Evolutionary conservation across 148 eudicot species (phyloP).

Genomic region (Oxyria digyna): DNA sequence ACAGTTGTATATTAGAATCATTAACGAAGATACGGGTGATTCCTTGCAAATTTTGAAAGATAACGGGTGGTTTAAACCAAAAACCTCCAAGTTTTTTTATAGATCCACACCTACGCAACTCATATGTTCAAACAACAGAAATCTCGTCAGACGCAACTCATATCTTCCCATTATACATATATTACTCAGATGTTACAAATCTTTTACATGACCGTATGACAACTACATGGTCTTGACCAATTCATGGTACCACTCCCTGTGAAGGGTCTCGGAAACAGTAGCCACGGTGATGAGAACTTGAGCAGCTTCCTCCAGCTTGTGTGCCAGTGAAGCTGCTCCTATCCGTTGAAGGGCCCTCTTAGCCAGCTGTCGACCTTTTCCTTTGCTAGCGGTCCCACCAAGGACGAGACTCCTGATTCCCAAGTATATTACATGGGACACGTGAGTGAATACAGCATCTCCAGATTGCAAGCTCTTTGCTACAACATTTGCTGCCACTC

Average conservation of each 20-base stretch:
- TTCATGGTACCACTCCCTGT: conserved; percentile 41
- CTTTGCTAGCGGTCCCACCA: conserved; percentile 33
- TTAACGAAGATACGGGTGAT: too few species aligned
- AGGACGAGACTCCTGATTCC: conserved; percentile 33
- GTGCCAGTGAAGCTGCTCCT: conserved; percentile 30
- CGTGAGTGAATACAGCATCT: conserved; percentile 28
- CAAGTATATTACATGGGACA: conserved; percentile 31
- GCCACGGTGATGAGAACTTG: conserved; percentile 34
- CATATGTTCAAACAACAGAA: too few species aligned
- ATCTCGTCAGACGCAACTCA: too few species aligned
- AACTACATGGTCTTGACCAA: conserved; percentile 24
- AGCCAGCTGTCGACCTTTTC: conserved; percentile 31
- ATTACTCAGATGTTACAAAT: too few species aligned
- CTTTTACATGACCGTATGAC: too few species aligned
- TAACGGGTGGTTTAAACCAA: too few species aligned
- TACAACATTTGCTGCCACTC: conserved; percentile 35
- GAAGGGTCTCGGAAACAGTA: conserved; percentile 27
- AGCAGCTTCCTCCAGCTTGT: conserved; percentile 28
- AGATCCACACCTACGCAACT: too few species aligned
- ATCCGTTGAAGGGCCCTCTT: conserved; percentile 33
- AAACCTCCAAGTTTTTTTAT: too few species aligned
- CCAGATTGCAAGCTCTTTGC: conserved; percentile 46
- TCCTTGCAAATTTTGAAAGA: too few species aligned
- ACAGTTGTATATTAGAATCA: too few species aligned
- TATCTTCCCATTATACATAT: too few species aligned